phyloP scores from a whole-genome alignment of 2,329 filamentous ascomycete genomes.

The Phialophora tarda region DNA sequence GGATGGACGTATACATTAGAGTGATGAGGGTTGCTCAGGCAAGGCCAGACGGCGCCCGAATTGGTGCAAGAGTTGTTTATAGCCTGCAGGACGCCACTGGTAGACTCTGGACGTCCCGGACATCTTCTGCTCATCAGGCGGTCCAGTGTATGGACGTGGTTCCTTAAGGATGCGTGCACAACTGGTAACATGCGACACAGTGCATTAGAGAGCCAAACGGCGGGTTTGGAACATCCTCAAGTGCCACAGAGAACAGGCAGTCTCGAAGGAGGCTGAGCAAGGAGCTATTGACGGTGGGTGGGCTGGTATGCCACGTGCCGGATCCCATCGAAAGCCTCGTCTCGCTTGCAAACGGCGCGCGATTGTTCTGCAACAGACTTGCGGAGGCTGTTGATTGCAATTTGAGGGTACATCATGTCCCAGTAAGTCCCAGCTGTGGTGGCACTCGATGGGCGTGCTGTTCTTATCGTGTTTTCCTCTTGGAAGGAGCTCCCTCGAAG shows the following conservation, averaged over 20 bases:
- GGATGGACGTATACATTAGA: constrained; percentile 37
- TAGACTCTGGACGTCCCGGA: background rate
- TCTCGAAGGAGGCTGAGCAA: constrained; percentile 10
- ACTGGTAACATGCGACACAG: background rate
- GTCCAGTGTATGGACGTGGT: background rate
- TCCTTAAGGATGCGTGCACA: background rate
- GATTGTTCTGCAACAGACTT: background rate
- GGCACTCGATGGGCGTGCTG: background rate
- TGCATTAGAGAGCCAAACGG: background rate
- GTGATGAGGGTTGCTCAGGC: constrained; percentile 34
- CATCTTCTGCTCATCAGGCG: background rate
- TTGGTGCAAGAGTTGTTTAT: background rate
- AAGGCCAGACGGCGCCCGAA: constrained; percentile 17
- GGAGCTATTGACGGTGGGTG: background rate
- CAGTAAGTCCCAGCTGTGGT: background rate
- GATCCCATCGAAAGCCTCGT: background rate
- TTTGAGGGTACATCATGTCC: background rate
- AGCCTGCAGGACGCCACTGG: background rate
- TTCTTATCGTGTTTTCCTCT: background rate
- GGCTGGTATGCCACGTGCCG: background rate
- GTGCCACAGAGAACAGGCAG: background rate
- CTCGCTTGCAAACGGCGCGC: background rate
- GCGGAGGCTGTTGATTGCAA: background rate
- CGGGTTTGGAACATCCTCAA: background rate
- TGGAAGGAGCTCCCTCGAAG: background rate